Conservation (phyloP, 768 basidiomycete species). For the Suillus paluster region DNA sequence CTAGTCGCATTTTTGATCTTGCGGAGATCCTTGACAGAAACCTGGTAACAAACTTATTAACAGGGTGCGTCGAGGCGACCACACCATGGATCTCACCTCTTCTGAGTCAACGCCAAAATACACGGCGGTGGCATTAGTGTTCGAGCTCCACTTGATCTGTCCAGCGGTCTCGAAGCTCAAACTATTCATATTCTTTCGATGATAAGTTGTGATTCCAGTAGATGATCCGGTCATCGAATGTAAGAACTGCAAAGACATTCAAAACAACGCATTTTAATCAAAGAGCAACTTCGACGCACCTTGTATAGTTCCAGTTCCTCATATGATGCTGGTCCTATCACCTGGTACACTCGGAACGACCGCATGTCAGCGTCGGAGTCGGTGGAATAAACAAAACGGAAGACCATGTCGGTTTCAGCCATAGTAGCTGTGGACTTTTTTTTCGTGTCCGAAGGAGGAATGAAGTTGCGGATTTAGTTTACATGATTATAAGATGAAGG, state of each 20-base stretch:
- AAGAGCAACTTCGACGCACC: constrained; percentile 25
- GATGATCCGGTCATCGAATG: constrained; percentile 49
- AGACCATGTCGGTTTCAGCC: constrained; percentile 40
- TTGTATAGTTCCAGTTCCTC: constrained; percentile 48
- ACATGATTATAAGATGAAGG: constrained; percentile 6
- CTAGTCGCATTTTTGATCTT: constrained; percentile 52
- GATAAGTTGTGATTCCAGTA: constrained; percentile 49
- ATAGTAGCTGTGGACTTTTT: constrained; percentile 20
- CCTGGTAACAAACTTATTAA: constrained; percentile 24
- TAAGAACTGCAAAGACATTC: constrained; percentile 37
- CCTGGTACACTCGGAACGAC: constrained; percentile 46
- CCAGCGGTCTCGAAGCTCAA: constrained; percentile 55
- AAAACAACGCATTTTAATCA: background rate
- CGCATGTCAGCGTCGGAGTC: constrained; percentile 43
- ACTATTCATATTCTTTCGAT: constrained; percentile 50
- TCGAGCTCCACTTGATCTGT: constrained; percentile 55
- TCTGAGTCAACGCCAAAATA: constrained; percentile 48
- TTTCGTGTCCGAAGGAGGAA: background rate
- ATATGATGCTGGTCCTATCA: constrained; percentile 27
- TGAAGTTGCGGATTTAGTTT: background rate
- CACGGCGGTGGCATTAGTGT: constrained; percentile 44
- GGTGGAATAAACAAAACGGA: constrained; percentile 42
- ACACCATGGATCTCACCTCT: constrained; percentile 35
- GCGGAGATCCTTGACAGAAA: constrained; percentile 52
- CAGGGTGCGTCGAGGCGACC: background rate